These are phyloP conservation scores for Trichoderma gamsii DNA, from an alignment of 495 filamentous ascomycete genomes.

Conservation along the genomic window DNA sequence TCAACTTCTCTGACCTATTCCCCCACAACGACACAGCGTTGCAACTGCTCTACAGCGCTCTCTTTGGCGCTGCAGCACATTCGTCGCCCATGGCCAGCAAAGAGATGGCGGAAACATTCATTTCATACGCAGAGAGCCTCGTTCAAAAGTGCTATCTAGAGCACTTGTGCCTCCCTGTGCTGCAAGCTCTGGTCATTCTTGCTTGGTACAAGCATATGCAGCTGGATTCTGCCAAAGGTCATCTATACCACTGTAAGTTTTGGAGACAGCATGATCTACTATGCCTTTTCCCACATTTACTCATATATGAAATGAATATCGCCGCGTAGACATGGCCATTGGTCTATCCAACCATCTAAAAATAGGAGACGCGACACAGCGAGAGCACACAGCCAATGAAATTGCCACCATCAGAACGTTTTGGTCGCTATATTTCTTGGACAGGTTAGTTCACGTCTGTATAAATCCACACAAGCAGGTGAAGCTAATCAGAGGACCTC, in stretches of 20 bases:
- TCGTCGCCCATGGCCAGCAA: not conserved
- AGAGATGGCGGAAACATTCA: not conserved
- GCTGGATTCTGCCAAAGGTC: not conserved
- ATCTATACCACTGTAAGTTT: conserved; percentile 15
- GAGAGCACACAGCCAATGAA: not conserved
- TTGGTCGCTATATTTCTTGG: conserved; percentile 1
- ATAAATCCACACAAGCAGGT: not conserved
- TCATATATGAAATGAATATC: not conserved
- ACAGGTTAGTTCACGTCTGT: not conserved
- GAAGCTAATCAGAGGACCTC: not conserved
- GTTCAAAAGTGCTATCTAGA: conserved; percentile 13
- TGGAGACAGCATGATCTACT: not conserved
- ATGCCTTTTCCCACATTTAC: not conserved
- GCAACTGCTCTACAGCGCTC: conserved; percentile 15
- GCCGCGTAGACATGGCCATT: not conserved
- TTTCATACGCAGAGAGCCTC: conserved; percentile 10
- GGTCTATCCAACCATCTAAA: conserved; percentile 1
- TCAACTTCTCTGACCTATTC: conserved; percentile 14
- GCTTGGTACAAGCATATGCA: conserved; percentile 7
- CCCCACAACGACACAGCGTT: conserved; percentile 12
- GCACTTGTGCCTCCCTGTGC: conserved; percentile 14
- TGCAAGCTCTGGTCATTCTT: conserved; percentile 6
- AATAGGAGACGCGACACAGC: not conserved
- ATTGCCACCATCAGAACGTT: not conserved
- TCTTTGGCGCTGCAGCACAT: not conserved